Base-by-base conservation (phyloP, 2,329 filamentous ascomycete genomes). In the Aspergillus sp. region DNA sequence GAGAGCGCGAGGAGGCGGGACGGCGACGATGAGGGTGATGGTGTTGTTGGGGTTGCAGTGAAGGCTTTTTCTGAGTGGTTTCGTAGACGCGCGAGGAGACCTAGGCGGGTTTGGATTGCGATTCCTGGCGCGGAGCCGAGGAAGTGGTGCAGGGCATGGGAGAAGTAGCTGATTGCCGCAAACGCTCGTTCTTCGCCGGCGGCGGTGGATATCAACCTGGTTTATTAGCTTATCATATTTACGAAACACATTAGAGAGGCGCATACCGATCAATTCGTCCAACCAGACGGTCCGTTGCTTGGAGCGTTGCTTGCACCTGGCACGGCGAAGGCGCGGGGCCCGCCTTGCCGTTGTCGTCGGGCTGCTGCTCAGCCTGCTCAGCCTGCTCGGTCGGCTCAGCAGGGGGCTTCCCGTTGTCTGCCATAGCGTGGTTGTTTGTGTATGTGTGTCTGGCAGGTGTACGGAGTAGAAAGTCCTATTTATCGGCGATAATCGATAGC, bases 161-260 rank as follows among this genome's bases (percentile, higher is more conserved):
- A 76, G 50, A 76, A 70, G 73, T 90, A 91, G 70, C 83, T 81
- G 52, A 84, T 65, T 56, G 85, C 80, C 53, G 84, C 78, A 58
- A 90, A 81, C 52, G 83, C 74, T 43, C 80, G 78, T 69, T 90
- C 86, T 65, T 85, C 81, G 60, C 86, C 85, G 32, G 77, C 68
- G 41, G 85, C 81, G 7, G 84, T 85, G 54, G 81, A 78, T 57
- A 89, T 74, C 62, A 86, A 80, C 55, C 82, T 82, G 61, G 37
- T 30, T 13, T 45, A 5, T 55, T 49, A 53, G 49, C 48, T n/a
- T 22, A 27, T 32, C n/a, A 15, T 33, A 4, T 27, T 27, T 27
- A 27, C 3, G 7, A 10, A 27, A 27, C 4, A 27, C 25, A 27
- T 7, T 9, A 27, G 25, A 7, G 7, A 4, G 7, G 25, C 25